These are phyloP conservation scores for Lentinula sp. DNA, from an alignment of 768 basidiomycete genomes.

Conservation along the genomic window DNA sequence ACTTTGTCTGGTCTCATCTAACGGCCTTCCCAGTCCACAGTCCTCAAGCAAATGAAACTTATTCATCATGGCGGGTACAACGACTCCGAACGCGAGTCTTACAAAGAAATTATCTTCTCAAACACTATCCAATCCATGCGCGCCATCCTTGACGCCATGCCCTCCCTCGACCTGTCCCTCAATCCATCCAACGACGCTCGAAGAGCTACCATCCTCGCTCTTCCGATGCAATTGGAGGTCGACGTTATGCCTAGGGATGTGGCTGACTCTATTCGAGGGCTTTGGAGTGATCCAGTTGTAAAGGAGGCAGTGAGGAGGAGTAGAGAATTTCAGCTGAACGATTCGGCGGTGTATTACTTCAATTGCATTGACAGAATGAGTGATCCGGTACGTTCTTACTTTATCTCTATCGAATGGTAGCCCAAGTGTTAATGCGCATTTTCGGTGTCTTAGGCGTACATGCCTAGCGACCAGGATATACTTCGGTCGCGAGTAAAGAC, in stretches of 20 bases:
- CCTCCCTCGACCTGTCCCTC: slow-evolving; percentile 72
- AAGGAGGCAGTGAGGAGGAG: slow-evolving; percentile 77
- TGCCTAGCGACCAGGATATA: slow-evolving; percentile 95
- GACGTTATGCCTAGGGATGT: slow-evolving; percentile 71
- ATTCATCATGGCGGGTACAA: slow-evolving; percentile 91
- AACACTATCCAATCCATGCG: slow-evolving; percentile 96
- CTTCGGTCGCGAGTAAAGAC: slow-evolving; percentile 92
- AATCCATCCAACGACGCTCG: slow-evolving; percentile 65
- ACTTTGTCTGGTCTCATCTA: neutral
- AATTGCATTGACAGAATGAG: slow-evolving; percentile 16
- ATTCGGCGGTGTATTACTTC: slow-evolving; percentile 96
- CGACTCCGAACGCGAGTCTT: slow-evolving; percentile 82
- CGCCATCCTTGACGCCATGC: slow-evolving; percentile 91
- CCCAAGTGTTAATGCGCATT: neutral
- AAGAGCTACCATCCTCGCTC: slow-evolving; percentile 58
- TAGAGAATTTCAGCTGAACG: slow-evolving; percentile 95
- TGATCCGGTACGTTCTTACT: slow-evolving; percentile 20
- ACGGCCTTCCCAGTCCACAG: slow-evolving; percentile 58
- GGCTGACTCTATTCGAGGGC: slow-evolving; percentile 65
- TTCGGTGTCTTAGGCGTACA: slow-evolving; percentile 52
- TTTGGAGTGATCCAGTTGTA: slow-evolving; percentile 80
- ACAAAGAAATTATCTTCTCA: slow-evolving; percentile 92
- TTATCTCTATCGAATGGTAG: slow-evolving; percentile 83
- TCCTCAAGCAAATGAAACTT: slow-evolving; percentile 96
- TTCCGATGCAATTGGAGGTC: slow-evolving; percentile 75